phyloP scores from a whole-genome alignment of 2,329 filamentous ascomycete genomes.

The Aureobasidium sp. region DNA sequence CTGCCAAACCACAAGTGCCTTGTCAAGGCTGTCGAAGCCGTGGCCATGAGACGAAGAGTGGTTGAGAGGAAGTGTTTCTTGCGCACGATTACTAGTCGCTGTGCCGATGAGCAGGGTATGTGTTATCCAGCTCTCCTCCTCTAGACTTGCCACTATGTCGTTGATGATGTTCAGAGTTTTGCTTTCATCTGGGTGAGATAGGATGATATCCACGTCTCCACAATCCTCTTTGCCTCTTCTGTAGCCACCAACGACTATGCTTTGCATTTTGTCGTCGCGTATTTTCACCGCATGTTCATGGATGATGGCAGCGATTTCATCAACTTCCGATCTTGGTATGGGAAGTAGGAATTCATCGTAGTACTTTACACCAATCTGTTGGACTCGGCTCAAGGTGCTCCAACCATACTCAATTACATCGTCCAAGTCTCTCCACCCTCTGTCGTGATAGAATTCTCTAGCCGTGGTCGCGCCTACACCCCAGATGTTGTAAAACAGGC shows the following conservation, averaged over 20 bases:
- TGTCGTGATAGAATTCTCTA: constrained; percentile 68
- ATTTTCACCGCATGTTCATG: constrained; percentile 60
- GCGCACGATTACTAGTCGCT: constrained; percentile 64
- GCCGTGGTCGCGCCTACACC: constrained; percentile 82
- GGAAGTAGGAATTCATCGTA: constrained; percentile 74
- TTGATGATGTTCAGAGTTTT: constrained; percentile 65
- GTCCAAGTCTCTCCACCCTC: constrained; percentile 74
- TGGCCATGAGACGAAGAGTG: constrained; percentile 37
- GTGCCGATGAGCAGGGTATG: constrained; percentile 69
- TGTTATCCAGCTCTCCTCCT: constrained; percentile 64
- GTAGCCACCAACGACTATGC: constrained; percentile 70
- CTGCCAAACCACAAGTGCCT: constrained; percentile 90
- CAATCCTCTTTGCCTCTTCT: constrained; percentile 65
- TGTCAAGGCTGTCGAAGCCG: constrained; percentile 84
- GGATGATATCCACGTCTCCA: constrained; percentile 79
- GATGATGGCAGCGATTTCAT: constrained; percentile 58
- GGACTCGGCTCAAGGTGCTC: constrained; percentile 64
- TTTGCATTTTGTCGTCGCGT: constrained; percentile 48
- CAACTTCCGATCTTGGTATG: constrained; percentile 68
- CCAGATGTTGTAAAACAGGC: constrained; percentile 77
- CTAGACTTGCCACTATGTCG: constrained; percentile 64
- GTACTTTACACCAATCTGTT: constrained; percentile 91
- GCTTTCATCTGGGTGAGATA: constrained; percentile 68
- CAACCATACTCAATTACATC: constrained; percentile 81
- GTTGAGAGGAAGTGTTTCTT: constrained; percentile 54